Conservation (phyloP, 371 early-diverging fungal genomes). For the Rhizomucor pusillus region DNA sequence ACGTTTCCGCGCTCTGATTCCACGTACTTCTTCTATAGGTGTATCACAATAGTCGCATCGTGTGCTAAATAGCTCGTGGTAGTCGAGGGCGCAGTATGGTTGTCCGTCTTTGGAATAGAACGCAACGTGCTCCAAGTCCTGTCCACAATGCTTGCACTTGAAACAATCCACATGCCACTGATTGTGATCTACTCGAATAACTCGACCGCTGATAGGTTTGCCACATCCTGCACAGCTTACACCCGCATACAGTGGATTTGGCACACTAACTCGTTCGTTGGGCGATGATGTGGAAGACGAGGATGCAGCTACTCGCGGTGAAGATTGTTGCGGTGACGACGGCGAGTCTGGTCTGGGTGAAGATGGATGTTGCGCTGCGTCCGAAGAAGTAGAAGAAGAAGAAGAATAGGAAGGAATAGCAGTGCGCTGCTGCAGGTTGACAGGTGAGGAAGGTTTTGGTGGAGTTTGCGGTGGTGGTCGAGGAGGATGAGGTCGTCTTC, state of each 20-base stretch:
- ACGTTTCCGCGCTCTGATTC: too few relatives aligned
- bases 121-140: slow-evolving; percentile 56
- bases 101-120: slow-evolving; percentile 62
- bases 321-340: neutral
- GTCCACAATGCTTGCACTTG: slow-evolving; percentile 65
- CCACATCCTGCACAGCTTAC: slow-evolving; percentile 52
- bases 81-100: slow-evolving; percentile 65
- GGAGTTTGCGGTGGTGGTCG: neutral
- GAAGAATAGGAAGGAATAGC: too few relatives aligned
- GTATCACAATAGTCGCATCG: slow-evolving; percentile 65
- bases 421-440: neutral
- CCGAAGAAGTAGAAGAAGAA: too few relatives aligned
- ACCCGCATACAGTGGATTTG: slow-evolving; percentile 19
- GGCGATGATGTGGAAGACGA: neutral
- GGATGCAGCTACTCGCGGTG: neutral
- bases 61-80: slow-evolving; percentile 64
- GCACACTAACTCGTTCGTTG: slow-evolving; percentile 11
- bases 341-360: neutral
- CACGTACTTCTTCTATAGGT: slow-evolving; percentile 54
- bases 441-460: slow-evolving; percentile 5
- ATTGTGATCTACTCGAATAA: slow-evolving; percentile 63
- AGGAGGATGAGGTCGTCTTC: slow-evolving; percentile 3
- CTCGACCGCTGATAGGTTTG: slow-evolving; percentile 48
- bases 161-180: slow-evolving; percentile 76
- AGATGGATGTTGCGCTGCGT: neutral